Conservation (phyloP, 805 yeast genomes). For the Tetrapisispora namnaoensis region DNA sequence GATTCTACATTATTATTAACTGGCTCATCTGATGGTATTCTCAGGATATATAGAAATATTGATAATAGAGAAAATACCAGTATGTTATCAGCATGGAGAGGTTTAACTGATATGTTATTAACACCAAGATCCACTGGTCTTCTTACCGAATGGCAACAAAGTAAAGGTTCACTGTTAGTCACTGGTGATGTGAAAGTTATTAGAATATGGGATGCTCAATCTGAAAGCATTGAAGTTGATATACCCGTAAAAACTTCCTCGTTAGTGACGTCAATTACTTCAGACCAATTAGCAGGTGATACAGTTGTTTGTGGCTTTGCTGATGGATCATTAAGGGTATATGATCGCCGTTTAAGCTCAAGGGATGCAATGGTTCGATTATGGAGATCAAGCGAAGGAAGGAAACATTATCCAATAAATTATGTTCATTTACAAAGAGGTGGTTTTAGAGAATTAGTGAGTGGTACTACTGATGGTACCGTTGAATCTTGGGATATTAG, state of each 20-base stretch:
- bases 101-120: constrained; percentile 71
- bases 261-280: constrained; percentile 79
- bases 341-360: constrained; percentile 79
- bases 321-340: constrained; percentile 81
- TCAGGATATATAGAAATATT: constrained; percentile 73
- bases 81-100: constrained; percentile 84
- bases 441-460: constrained; percentile 79
- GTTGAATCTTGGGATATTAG: constrained; percentile 91
- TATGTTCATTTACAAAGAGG: constrained; percentile 95
- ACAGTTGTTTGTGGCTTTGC: constrained; percentile 85
- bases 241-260: constrained; percentile 87
- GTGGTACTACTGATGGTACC: constrained; percentile 74
- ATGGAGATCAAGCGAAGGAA: constrained; percentile 54
- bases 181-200: constrained; percentile 93
- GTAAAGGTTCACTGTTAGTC: constrained; percentile 79
- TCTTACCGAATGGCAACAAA: constrained; percentile 93
- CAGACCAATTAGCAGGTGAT: constrained; percentile 93
- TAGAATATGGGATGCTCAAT: constrained; percentile 92
- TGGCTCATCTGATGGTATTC: constrained; percentile 92
- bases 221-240: constrained; percentile 77
- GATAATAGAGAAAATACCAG: constrained; percentile 46
- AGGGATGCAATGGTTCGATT: constrained; percentile 76
- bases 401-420: constrained; percentile 46
- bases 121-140: constrained; percentile 78
- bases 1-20: constrained; percentile 76